Evolutionary conservation across 768 basidiomycete genomes (phyloP), one percentile per base, ranked within the genome.

Genomic region (Xanthoconium stramineum): DNA sequence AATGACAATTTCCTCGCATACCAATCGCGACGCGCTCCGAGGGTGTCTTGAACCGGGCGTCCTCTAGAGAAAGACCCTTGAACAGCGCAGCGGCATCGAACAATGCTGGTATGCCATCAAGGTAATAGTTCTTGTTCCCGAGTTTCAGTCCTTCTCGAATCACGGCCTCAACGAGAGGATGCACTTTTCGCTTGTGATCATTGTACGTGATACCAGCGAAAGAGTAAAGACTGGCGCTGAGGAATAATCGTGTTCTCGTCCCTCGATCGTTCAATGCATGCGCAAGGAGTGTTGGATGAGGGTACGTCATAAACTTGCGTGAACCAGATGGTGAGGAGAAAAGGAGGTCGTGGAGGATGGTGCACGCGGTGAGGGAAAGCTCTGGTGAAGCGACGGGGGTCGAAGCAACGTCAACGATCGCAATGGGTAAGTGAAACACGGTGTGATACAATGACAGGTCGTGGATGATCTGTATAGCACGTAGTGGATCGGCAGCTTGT

Each of bases 111-210:
- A 90, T 82, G 19, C 89, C 92, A 64, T 88, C 89, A 17, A 89
- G 72, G 59, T 83, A 91, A 64, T 90, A 85, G 58, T 88, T 83
- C 62, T 89, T 87, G 19, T 80, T 77, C 11, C 91, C 91, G 29
- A 93, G 78, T 69, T 95, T 98, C 55, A 97, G 72, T 7, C 90
- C 89, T 46, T 96, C 91, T 47, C 89, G 81, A 35, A 98, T 80
- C 30, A 86, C 85, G 32, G 83, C 82, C 52, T 89, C 85, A 6
- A 86, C 78, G 1, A 83, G 81, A 8, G 79, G 75, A 11, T 80
- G 74, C 0, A 67, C 65, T 62, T 83, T 90, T 45, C 83, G 82
- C 69, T 91, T 94, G 56, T 77, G 75, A 59, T 88, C 85, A 15
- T 59, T 65, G 64, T 85, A 89, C 5, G 78, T 81, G 15, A 88